Evolutionary conservation across 306 rosid genomes (phyloP), one percentile per base, ranked within the genome.

Genomic region (Bauhinia variegata): DNA sequence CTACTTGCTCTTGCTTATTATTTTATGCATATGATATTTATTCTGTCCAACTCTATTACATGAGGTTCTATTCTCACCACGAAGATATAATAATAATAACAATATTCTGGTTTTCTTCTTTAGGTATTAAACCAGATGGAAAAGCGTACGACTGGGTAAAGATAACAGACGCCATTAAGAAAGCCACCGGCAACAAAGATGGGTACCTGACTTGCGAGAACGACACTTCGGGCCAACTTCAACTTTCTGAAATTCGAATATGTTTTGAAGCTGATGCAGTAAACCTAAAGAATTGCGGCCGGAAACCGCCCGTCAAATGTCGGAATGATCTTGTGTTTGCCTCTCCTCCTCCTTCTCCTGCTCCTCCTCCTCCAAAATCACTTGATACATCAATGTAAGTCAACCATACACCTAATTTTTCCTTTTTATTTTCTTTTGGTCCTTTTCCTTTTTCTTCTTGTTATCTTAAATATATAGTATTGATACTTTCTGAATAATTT

Each of bases 131-230:
- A 4, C 51, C 51, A 46, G 18, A 46, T 46, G 51, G 51, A 46
- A 46, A 18, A 4, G 0, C 0, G 6, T n/a, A 46, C 14, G 0
- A 1, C 8, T 0, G 7, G n/a, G 6, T n/a, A 2, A 0, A n/a
- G 0, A 7, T 46, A n/a, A 8, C n/a, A 7, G 5, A 46, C 0
- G 51, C 51, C 7, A 46, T 46, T 46, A 46, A n/a, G 51, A 2
- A 46, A 4, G 51, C 51, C 18, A 46, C 51, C 7, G 5, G 7
- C 0, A 2, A 0, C n/a, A n/a, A n/a, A n/a, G n/a, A n/a, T n/a
- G n/a, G 2, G n/a, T 0, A 2, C 17, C n/a, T 46, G n/a, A n/a
- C 0, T 0, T 46, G 18, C 16, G 1, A 1, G 2, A n/a, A n/a
- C 8, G 51, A 46, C 5, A 8, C 0, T 3, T 4, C 1, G 7